Conservation (phyloP, 2,329 filamentous ascomycete species). For the Penicillium palitans region DNA sequence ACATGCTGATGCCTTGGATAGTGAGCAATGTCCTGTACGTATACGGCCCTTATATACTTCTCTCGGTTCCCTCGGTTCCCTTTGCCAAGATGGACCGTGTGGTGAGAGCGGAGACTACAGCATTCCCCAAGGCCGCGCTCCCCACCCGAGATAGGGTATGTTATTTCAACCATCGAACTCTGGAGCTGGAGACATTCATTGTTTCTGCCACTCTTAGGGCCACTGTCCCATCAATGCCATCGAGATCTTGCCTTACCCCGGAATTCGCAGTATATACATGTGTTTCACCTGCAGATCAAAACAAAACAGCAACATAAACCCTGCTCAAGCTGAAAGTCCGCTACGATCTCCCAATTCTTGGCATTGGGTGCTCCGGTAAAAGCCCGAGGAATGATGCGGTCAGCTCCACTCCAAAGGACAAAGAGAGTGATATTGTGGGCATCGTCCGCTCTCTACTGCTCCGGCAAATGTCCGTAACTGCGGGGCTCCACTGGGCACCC, state of each 20-base stretch:
- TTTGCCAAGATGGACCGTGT: constrained; percentile 7
- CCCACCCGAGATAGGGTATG: background rate
- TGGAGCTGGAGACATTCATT: background rate
- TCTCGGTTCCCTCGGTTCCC: background rate
- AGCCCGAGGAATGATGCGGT: constrained; percentile 7
- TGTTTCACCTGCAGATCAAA: background rate
- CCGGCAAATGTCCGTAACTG: background rate
- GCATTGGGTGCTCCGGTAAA: constrained; percentile 11
- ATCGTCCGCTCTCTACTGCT: background rate
- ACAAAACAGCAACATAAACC: background rate
- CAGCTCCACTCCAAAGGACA: background rate
- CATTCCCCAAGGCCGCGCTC: constrained; percentile 1
- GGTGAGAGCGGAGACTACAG: constrained; percentile 3
- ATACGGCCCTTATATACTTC: constrained; percentile 4
- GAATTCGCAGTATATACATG: background rate
- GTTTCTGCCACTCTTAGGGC: background rate
- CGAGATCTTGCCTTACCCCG: background rate
- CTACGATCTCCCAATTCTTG: background rate
- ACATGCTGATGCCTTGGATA: constrained; percentile 12
- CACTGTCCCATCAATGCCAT: background rate
- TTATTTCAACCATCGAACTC: background rate
- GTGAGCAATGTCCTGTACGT: background rate
- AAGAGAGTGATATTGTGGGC: no score
- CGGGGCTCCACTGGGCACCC: background rate
- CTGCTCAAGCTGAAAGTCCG: background rate